Base-by-base conservation (phyloP, 371 early-diverging fungal species). In the Apophysomyces elegans region DNA sequence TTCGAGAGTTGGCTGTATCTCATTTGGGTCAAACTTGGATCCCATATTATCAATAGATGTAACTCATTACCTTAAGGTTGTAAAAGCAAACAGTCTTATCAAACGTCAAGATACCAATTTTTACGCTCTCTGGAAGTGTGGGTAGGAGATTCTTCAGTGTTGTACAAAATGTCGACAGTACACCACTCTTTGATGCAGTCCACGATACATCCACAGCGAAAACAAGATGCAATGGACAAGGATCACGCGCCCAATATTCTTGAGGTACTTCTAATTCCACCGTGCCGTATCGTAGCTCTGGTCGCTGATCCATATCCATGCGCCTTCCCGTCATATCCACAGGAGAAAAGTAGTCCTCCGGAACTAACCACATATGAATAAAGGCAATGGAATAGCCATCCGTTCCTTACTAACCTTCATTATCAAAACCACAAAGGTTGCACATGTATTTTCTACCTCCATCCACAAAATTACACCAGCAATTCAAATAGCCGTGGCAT, bases 71-170 rank as follows among this genome's bases (percentile, higher is more conserved):
- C 73, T 87, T 86, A 58, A 97, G 71, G 74, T 95, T 95, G 83
- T 97, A 99, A 71, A 99, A 99, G 73, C 96, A 95, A n/a, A 96
- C 85, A n/a, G 86, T 79, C 59, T 86, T 84, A 79, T 98, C 99
- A 72, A 88, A 96, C 1, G 98, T 97, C 66, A 98, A 72, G 46
- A 99, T 87, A 37, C 92, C 98, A 41, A 99, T 84, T 60, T 81
- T 88, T 18, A 87, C 79, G 87, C 90, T 44, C 67, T 65, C 9
- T 0, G 83, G 85, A 18, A 89, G 74, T 2, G 77, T 76, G 5
- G 76, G 62, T 12, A 99, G 68, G 5, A 89, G 78, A 2, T 84
- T 72, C 61, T 82, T 83, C 39, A 99, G 72, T 0, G 88, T 83
- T 11, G 86, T 75, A 7, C 91, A 90, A 41, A 88, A 80, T 37